Base-by-base conservation (phyloP, 1,284 basidiomycete genomes). In the Singerocomus rubriflavus region DNA sequence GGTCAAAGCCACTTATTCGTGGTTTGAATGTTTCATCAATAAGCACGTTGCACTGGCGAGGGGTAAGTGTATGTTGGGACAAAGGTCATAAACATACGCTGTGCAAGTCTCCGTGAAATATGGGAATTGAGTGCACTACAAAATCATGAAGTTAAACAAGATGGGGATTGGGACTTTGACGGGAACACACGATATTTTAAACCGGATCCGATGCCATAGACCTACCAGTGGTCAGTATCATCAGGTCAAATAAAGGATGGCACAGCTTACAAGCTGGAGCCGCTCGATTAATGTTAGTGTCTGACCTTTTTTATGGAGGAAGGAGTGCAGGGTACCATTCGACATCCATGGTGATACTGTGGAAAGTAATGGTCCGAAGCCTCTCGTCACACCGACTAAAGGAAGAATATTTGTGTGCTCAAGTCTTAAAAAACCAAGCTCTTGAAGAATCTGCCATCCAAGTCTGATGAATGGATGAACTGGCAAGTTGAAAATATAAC, bases 91-190 rank as follows among this genome's bases (percentile, higher is more conserved):
- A 44, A 21, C 48, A 26, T 33, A 57, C 50, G 1, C 35, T 53
- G 7, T 57, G 50, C 25, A 55, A 5, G n/a, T 55, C 49, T 6
- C 47, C 46, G 1, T 58, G 56, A 10, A 51, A 38, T 7, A 56
- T 16, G 1, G 14, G 12, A 7, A 39, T 44, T 9, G 48, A 47
- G n/a, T 59, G 55, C n/a, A 59, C 55, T 56, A 21, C 5, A 16
- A 35, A n/a, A 21, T 21, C 21, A 21, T n/a, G 5, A 1, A 17
- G 21, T 58, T 14, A 58, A 32, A 21, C 36, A 6, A 6, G 3
- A 1, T 2, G 0, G 4, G 5, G 6, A 0, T 30, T 1, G 14
- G 12, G 6, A 4, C 1, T 16, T 14, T 13, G 10, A 30, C 14
- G 5, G 13, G 11, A 26, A 46, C 52, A 2, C 10, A 56, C 51